These are phyloP conservation scores for Wallacemonas sp. DNA, from an alignment of 208 protist species.

Conservation along the genomic window DNA sequence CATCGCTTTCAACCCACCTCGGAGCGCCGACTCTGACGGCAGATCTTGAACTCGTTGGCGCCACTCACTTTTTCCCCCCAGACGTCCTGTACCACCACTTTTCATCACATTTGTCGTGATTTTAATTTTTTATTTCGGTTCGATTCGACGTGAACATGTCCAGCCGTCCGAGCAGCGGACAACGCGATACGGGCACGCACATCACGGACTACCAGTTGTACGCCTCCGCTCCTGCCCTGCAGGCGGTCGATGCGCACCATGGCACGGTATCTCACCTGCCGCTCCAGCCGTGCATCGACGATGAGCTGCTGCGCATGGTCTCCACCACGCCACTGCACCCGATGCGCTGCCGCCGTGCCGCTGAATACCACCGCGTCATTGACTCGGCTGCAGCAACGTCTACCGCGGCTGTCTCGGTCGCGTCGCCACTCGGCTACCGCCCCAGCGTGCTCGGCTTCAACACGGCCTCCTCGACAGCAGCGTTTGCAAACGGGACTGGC, in stretches of 20 bases:
- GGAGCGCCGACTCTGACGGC: no score
- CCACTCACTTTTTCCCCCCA: no score
- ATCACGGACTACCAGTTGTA: neutral
- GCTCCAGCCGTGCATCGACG: conserved; percentile 1
- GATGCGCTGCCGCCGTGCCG: neutral
- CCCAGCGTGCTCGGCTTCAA: neutral
- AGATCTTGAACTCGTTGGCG: no score
- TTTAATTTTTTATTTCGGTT: no score
- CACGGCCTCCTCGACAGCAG: neutral
- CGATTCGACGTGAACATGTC: no score
- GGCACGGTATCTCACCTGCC: neutral
- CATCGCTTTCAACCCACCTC: no score
- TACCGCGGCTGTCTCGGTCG: neutral
- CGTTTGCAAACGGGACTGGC: neutral
- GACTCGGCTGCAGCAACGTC: neutral
- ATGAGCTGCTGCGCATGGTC: neutral
- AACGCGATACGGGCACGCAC: neutral
- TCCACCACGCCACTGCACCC: conserved; percentile 13
- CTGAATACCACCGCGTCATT: neutral
- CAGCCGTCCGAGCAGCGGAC: no score
- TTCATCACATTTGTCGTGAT: neutral
- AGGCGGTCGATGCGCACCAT: neutral
- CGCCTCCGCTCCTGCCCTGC: neutral
- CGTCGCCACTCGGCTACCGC: neutral
- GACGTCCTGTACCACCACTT: no score